Evolutionary conservation across 306 rosid genomes (phyloP).

Genomic region (Cucurbita maxima): DNA sequence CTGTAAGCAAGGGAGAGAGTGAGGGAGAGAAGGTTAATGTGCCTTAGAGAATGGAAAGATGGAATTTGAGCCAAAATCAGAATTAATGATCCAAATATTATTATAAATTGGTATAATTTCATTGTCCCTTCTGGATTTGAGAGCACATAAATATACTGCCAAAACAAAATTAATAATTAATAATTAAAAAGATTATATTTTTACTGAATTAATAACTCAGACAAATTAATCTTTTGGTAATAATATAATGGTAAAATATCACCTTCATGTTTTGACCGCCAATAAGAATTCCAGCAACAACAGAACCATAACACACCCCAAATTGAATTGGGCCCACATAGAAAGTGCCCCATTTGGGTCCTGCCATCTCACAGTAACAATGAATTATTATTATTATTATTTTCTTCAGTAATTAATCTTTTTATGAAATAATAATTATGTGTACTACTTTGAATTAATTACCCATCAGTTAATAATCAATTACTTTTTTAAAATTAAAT

Average conservation of each 20-base stretch:
- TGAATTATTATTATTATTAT: too few relatives aligned
- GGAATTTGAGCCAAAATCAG: conserved; percentile 62
- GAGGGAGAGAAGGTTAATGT: conserved; percentile 51
- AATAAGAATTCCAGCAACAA: conserved; percentile 46
- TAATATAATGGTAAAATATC: not conserved
- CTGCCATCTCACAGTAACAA: conserved; percentile 17
- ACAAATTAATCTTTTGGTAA: not conserved
- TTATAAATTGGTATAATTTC: conserved; percentile 49
- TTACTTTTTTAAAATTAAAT: too few relatives aligned
- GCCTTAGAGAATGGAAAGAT: conserved; percentile 73
- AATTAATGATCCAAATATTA: conserved; percentile 32
- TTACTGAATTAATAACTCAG: too few relatives aligned
- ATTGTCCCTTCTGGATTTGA: conserved; percentile 44
- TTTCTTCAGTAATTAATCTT: too few relatives aligned
- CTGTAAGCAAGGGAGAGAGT: conserved; percentile 39
- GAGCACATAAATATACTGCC: conserved; percentile 59
- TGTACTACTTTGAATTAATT: too few relatives aligned
- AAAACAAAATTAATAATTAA: not conserved
- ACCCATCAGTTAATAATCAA: too few relatives aligned
- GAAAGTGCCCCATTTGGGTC: conserved; percentile 62
- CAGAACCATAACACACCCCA: conserved; percentile 52
- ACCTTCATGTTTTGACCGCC: conserved; percentile 75
- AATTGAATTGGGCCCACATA: conserved; percentile 60
- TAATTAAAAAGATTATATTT: too few relatives aligned
- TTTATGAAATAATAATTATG: too few relatives aligned